A percentile compares a stretch with the other conserved stretches of the same genome.
phyloP scores from a whole-genome alignment of 2,329 filamentous ascomycete genomes.

The Tricladium varicosporioides region DNA sequence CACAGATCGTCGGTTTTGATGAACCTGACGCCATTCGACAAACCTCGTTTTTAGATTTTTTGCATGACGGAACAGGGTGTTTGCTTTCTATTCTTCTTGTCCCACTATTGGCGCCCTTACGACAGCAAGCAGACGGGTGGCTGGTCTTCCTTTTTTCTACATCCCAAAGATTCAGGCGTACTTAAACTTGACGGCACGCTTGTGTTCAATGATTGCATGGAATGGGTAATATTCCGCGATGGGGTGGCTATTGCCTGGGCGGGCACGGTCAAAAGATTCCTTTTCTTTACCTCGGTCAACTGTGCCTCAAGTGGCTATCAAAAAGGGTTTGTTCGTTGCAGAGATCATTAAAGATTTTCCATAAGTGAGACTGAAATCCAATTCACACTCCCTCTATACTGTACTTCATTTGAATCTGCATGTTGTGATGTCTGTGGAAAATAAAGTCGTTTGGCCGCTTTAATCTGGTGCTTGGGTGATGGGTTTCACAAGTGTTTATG shows the following conservation, averaged over 20 bases:
- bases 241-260: conserved; percentile 29
- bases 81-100: conserved; percentile 36
- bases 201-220: conserved; percentile 35
- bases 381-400: conserved; percentile 23
- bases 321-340: conserved; percentile 32
- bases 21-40: conserved; percentile 25
- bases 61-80: conserved; percentile 32
- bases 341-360: conserved; percentile 34
- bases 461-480: too few relatives aligned
- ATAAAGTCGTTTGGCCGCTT: too few relatives aligned
- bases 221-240: conserved; percentile 33
- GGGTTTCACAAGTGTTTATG: too few relatives aligned
- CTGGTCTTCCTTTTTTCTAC: conserved; percentile 34
- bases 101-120: conserved; percentile 30
- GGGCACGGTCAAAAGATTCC: conserved; percentile 35
- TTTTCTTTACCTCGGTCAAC: conserved; percentile 29
- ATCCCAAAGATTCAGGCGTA: conserved; percentile 36
- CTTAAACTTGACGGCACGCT: conserved; percentile 32
- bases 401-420: background rate
- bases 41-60: conserved; percentile 34
- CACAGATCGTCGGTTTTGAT: conserved; percentile 25
- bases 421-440: background rate
- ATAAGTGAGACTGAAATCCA: conserved; percentile 27
- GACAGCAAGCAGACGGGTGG: conserved; percentile 32
- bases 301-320: conserved; percentile 31